Percentiles rank a stretch among this genome's conserved stretches.
These are phyloP conservation scores for Lonicera japonica DNA, from an alignment of 129 eudicot genomes.

Conservation along the genomic window DNA sequence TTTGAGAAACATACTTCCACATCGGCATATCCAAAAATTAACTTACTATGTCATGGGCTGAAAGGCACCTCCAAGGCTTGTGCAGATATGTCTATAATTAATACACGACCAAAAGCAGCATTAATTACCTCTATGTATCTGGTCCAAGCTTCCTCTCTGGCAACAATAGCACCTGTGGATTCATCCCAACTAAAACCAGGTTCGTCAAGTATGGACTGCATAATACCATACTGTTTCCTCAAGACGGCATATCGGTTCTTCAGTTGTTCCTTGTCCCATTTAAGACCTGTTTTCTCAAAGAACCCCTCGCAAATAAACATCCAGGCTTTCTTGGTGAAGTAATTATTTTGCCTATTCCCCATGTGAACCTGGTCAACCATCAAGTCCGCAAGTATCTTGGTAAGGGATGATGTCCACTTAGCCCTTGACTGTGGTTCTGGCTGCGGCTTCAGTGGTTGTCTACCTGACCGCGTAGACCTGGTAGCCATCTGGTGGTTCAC, in stretches of 20 bases:
- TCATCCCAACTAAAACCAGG: constrained; percentile 43
- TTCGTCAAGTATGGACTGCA: constrained; percentile 30
- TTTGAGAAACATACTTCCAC: too few species aligned
- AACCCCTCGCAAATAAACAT: constrained; percentile 37
- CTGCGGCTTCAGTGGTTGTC: constrained; percentile 3
- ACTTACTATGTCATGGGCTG: too few species aligned
- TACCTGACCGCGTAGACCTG: constrained; percentile 37
- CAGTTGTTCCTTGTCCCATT: constrained; percentile 50
- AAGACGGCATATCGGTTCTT: constrained; percentile 35
- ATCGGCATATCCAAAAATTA: too few species aligned
- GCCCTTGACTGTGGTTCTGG: constrained; percentile 36
- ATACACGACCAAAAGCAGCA: too few species aligned
- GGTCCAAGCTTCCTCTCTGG: constrained; percentile 45
- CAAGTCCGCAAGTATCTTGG: constrained; percentile 32
- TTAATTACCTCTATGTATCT: constrained; percentile 25
- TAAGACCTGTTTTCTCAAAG: constrained; percentile 33
- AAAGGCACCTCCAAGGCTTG: too few species aligned
- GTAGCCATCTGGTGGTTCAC: constrained; percentile 32
- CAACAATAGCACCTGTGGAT: constrained; percentile 30
- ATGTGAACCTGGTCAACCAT: constrained; percentile 45
- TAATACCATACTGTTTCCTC: constrained; percentile 34
- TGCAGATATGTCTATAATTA: too few species aligned
- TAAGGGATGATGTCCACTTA: constrained; percentile 46
- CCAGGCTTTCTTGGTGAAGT: constrained; percentile 46
- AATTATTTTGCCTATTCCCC: constrained; percentile 33